Evolutionary conservation across 202 grass and related monocot species (phyloP).

Genomic region (Bolboschoenoplectus hybrid): DNA sequence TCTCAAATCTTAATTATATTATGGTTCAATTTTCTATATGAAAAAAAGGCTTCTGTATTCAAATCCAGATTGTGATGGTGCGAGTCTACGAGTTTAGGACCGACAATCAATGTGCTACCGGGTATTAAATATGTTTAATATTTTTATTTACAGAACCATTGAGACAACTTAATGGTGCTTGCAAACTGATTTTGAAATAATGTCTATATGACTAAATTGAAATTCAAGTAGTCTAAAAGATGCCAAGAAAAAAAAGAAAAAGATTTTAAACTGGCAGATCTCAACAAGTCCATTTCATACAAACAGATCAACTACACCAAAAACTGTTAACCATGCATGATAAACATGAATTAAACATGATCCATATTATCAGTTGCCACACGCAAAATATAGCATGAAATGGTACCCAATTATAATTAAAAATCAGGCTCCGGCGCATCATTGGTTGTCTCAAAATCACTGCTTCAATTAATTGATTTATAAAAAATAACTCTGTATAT

Average conservation of each 20-base stretch:
- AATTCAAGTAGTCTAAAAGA: not conserved
- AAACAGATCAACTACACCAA: not conserved
- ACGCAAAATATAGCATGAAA: not conserved
- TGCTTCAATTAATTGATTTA: not conserved
- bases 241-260: not conserved
- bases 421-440: not conserved
- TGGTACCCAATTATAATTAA: not conserved
- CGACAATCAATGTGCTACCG: not conserved
- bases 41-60: not conserved
- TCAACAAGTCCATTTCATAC: not conserved
- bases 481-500: not conserved
- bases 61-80: not conserved
- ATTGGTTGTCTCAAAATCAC: not conserved
- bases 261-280: not conserved
- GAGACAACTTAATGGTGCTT: not conserved
- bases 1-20: not conserved
- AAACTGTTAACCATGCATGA: not conserved
- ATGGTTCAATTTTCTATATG: not conserved
- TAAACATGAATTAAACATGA: not conserved
- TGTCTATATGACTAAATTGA: not conserved
- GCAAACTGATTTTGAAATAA: not conserved
- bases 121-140: not conserved
- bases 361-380: not conserved
- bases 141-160: not conserved
- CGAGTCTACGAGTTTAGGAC: not conserved